These are phyloP conservation scores for Ceratobasidium theobromae DNA, from an alignment of 1,284 basidiomycete species.

Conservation along the genomic window DNA sequence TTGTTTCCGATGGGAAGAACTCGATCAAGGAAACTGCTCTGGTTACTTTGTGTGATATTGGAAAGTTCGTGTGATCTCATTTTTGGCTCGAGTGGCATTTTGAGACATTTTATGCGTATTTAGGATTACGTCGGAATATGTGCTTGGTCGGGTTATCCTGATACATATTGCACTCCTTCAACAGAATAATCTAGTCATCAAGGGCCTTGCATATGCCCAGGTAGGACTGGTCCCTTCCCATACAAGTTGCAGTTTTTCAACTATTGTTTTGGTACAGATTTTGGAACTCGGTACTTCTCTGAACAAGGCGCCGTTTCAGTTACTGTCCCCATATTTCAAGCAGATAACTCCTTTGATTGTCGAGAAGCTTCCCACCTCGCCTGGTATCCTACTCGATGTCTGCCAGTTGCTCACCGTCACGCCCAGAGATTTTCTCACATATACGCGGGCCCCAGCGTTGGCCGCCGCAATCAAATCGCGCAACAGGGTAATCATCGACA, in stretches of 20 bases:
- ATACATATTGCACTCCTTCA: constrained; percentile 71
- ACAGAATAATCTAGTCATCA: constrained; percentile 63
- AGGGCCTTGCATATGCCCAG: constrained; percentile 69
- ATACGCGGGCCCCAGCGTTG: constrained; percentile 65
- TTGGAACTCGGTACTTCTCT: constrained; percentile 57
- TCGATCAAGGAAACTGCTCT: constrained; percentile 36
- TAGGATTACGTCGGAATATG: constrained; percentile 54
- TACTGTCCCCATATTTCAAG: constrained; percentile 70
- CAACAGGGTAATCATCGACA: constrained; percentile 51
- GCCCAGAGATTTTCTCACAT: constrained; percentile 64
- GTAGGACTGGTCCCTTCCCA: constrained; percentile 47
- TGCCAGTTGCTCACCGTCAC: constrained; percentile 62
- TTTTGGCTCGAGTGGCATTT: background rate
- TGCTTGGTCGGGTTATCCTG: constrained; percentile 62
- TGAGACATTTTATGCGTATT: constrained; percentile 12
- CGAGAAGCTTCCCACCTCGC: constrained; percentile 58
- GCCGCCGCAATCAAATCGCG: constrained; percentile 67
- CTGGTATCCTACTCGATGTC: constrained; percentile 59
- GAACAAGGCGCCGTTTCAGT: constrained; percentile 66
- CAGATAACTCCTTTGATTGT: constrained; percentile 70
- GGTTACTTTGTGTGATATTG: constrained; percentile 60
- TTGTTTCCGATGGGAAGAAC: constrained; percentile 17
- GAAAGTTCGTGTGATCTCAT: constrained; percentile 53
- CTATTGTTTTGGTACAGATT: constrained; percentile 51
- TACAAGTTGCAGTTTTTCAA: background rate